Evolutionary conservation across 164 flowering plant genomes (phyloP), one percentile per base, ranked within the genome.

Genomic region (Tinospora cordifolia): DNA sequence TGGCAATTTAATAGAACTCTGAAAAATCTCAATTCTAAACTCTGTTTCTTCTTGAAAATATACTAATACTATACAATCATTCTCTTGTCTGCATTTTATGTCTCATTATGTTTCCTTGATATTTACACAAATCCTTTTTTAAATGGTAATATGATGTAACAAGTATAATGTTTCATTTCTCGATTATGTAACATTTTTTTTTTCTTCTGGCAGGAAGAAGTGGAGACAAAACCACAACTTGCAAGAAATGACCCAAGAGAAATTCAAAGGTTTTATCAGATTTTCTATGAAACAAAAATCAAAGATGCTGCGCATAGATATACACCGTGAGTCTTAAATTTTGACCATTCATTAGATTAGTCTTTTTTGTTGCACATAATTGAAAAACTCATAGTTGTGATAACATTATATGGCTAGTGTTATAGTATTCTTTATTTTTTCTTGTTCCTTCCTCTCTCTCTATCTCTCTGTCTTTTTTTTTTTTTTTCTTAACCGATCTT

Each of bases 321-420:
- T 76, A 86, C 81, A 80, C 98, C 97, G 99, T 95, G 75, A 89
- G 97, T n/a, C 74, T 79, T 71, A 34, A 24, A 36, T 63, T 74
- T 63, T 34, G 24, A 60, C 39, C 67, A 11, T 66, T 76, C 21
- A 24, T 15, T 54, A 68, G 62, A 64, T 54, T 62, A 49, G 54
- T 51, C 67, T 68, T 49, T 70, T 68, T 49, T 62, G 22, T n/a
- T 51, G 13, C 8, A 4, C 46, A 11, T 51, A n/a, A 51, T 51
- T 14, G 59, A 51, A 41, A 41, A 51, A 22, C 65, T 66, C 22
- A 58, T 46, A 40, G 14, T 62, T 59, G 13, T 21, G 6, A 49
- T 21, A 26, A 59, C 24, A n/a, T 40, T 34, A 0, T n/a, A 19
- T 69, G 38, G 69, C 14, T 46, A n/a, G n/a, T n/a, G 19, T 17